A percentile compares a stretch with the other conserved stretches of the same genome.
Conservation (phyloP, 176 grass and related monocot species). For the Thinopyrum elongatum region DNA sequence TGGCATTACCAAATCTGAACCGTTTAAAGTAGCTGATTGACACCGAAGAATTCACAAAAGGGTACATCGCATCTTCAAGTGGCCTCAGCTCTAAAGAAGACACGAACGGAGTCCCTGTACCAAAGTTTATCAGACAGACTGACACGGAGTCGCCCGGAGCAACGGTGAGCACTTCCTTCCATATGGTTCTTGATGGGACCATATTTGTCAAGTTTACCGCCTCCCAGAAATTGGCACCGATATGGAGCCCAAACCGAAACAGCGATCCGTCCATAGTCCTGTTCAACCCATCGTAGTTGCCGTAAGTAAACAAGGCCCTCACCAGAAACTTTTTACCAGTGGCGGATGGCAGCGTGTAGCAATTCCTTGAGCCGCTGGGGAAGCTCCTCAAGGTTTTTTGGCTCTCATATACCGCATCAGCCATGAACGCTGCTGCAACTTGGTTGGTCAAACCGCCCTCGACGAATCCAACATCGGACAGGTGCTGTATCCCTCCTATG, state of each 20-base stretch:
- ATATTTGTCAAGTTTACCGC: not conserved
- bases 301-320: not conserved
- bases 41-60: not conserved
- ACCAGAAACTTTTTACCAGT: not conserved
- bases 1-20: not conserved
- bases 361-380: not conserved
- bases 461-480: not conserved
- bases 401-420: not conserved
- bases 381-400: conserved; percentile 1
- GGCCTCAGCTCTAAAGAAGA: not conserved
- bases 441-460: not conserved
- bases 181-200: fast-evolving
- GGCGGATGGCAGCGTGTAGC: not conserved
- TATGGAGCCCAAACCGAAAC: conserved; percentile 2
- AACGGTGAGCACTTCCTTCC: not conserved
- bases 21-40: not conserved
- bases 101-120: conserved; percentile 14
- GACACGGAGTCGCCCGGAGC: not conserved
- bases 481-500: not conserved
- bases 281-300: conserved; percentile 7
- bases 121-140: not conserved
- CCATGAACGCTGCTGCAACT: not conserved
- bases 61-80: not conserved
- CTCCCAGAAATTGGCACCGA: conserved; percentile 13
- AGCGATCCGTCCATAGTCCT: not conserved